Base-by-base conservation (phyloP, 2,329 filamentous ascomycete species). In the Penicillium sp. region DNA sequence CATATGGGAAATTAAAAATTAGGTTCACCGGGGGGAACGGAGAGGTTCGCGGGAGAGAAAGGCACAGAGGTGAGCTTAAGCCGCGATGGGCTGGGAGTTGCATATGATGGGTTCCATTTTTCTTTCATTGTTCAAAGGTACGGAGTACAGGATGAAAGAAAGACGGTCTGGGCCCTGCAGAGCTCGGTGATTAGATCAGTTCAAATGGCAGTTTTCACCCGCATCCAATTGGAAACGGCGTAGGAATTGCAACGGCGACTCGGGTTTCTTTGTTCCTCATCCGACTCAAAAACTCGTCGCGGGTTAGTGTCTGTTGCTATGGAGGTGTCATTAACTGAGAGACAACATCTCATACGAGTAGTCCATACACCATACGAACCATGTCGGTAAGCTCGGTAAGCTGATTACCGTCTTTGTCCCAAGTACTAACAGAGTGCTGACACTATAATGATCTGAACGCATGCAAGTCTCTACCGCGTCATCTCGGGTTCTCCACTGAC, bases 11-110 rank as follows among this genome's bases (percentile, higher is more conserved):
- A 54, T 54, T 40, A 13, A 48, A 52, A 36, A 56, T 54, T 62
- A 61, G 60, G 56, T 61, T 64, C 56, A 3, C 38, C 50, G 53
- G 58, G 45, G 54, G 45, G 51, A 36, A 55, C 56, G 58, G 58
- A 58, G 31, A 56, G 53, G 55, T 63, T 63, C 53, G 54, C 59
- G 44, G 45, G 21, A 53, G 10, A 29, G 36, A 59, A 56, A 47
- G 43, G 48, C 27, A 51, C 45, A 54, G 29, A 47, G 21, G 55
- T 50, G 40, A 55, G 46, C 54, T 55, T 59, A 57, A 59, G 52
- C 53, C 56, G 49, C 42, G 39, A 21, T 39, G 48, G 22, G 43
- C 49, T 47, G n/a, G 18, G 21, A 21, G 13, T 14, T 51, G 52
- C 52, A 54, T 54, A 29, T 54, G 52, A 51, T 32, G 48, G 9